Evolutionary conservation across 768 basidiomycete genomes (phyloP), one percentile per base, ranked within the genome.

Genomic region (Xanthoconium stramineum): DNA sequence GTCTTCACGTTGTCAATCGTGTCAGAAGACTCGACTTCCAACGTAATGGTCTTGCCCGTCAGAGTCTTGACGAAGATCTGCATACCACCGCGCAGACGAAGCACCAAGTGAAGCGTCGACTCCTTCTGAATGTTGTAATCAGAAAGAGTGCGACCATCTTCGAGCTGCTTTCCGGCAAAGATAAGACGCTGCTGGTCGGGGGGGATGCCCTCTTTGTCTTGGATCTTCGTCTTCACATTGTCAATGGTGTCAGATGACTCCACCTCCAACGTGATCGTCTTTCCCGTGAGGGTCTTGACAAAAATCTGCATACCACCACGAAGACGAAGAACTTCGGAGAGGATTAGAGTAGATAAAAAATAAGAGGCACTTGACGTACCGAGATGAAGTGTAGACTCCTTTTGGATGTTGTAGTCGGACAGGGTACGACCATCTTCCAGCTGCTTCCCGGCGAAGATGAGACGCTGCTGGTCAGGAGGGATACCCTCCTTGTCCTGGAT

Each of bases 401-500:
- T 91, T 80, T 91, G 91, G 44, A 92, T 93, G 69, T 91, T 93
- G 73, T 93, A 94, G 64, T 94, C 92, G 1, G 89, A 91, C 0
- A 94, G 76, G 0, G 93, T 95, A 24, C 93, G 88, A 19, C 92
- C 92, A 62, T 94, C 93, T 63, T 95, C 92, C 10, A 94, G 76
- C 70, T 95, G 93, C 75, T 95, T 94, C 33, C 92, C 93, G 32
- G 93, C 93, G 61, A 94, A 94, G 71, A 94, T 94, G 9, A 94
- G 78, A 44, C 91, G 88, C 65, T 94, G 91, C 68, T 92, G 91
- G 64, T 94, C 93, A 6, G 92, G 92, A 17, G 86, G 87, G 28
- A 88, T 88, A 0, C 89, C 92, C 66, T 94, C 92, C 78, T 94
- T 95, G 70, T 94, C 92, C 71, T 94, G 92, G 47, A 96, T 94